These are phyloP conservation scores for Leccinum ochraceum DNA, from an alignment of 768 basidiomycete genomes.

Conservation along the genomic window DNA sequence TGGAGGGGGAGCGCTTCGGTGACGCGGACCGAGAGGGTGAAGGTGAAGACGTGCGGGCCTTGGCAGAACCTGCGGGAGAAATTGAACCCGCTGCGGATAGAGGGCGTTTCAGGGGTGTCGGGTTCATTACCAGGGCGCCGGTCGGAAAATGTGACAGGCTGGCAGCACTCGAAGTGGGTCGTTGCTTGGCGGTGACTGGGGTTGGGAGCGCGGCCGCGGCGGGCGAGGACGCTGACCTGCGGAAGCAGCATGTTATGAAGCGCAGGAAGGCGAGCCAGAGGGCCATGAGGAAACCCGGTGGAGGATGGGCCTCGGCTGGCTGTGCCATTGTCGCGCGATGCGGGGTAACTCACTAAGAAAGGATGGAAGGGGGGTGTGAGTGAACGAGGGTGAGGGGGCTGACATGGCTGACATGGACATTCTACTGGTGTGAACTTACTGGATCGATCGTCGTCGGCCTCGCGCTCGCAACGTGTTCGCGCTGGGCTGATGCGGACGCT, in stretches of 20 bases:
- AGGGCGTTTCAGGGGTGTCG: conserved; percentile 15
- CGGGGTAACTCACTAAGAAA: neutral
- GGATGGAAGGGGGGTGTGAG: neutral
- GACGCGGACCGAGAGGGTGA: conserved; percentile 1
- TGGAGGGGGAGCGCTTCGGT: neutral
- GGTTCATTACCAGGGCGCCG: neutral
- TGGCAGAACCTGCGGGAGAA: conserved; percentile 5
- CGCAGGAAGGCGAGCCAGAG: conserved; percentile 18
- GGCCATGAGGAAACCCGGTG: conserved; percentile 12
- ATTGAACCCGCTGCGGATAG: neutral
- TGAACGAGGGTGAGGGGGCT: conserved; percentile 1
- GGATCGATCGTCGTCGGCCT: conserved; percentile 22
- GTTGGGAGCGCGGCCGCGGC: conserved; percentile 12
- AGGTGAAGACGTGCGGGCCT: neutral
- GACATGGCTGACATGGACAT: conserved; percentile 1
- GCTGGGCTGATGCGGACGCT: neutral
- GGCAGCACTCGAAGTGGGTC: conserved; percentile 8
- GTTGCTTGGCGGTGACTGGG: conserved; percentile 16
- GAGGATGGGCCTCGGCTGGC: neutral
- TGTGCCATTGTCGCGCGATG: conserved; percentile 6
- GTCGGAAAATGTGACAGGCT: neutral
- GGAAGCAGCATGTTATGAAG: conserved; percentile 17
- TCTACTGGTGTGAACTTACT: neutral
- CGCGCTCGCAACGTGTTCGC: conserved; percentile 14
- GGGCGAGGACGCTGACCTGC: conserved; percentile 6